phyloP scores from a whole-genome alignment of 805 yeast genomes.

The Spathaspora gorwiae region DNA sequence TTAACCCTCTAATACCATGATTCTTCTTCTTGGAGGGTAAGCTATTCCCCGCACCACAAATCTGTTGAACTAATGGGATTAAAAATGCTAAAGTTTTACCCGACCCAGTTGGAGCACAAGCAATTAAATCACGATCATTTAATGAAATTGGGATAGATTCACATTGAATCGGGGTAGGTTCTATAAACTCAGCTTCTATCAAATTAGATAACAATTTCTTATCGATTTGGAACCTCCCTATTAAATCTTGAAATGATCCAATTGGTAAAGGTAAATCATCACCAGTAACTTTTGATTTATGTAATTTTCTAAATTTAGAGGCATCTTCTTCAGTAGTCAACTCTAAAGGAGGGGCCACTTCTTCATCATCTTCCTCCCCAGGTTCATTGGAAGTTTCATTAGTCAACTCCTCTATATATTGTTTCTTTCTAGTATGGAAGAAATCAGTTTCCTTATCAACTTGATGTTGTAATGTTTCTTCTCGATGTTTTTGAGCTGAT shows the following conservation, averaged over 20 bases:
- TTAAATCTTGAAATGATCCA: constrained; percentile 81
- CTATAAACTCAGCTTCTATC: constrained; percentile 63
- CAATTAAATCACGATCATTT: constrained; percentile 70
- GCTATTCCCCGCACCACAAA: constrained; percentile 16
- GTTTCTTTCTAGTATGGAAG: constrained; percentile 49
- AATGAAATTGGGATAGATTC: constrained; percentile 80
- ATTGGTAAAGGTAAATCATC: constrained; percentile 87
- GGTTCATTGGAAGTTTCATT: constrained; percentile 16
- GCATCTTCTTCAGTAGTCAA: constrained; percentile 61
- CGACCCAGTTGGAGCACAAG: constrained; percentile 98
- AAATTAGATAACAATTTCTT: constrained; percentile 57
- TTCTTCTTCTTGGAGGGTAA: constrained; percentile 26
- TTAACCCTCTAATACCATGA: constrained; percentile 64
- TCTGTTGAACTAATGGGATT: constrained; percentile 69
- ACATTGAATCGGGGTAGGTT: constrained; percentile 91
- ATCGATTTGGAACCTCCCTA: constrained; percentile 62
- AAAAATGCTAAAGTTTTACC: constrained; percentile 93
- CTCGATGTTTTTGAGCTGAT: constrained; percentile 25
- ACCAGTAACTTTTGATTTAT: constrained; percentile 72
- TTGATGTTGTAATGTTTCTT: constrained; percentile 40
- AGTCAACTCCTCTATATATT: constrained; percentile 12
- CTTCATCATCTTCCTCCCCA: constrained; percentile 26
- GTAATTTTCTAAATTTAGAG: constrained; percentile 48
- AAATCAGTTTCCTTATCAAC: constrained; percentile 78
- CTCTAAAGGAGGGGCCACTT: constrained; percentile 35